A percentile compares a stretch with the other conserved stretches of the same genome.
Conservation (phyloP, 768 basidiomycete species). For the Lactarius indigo region DNA sequence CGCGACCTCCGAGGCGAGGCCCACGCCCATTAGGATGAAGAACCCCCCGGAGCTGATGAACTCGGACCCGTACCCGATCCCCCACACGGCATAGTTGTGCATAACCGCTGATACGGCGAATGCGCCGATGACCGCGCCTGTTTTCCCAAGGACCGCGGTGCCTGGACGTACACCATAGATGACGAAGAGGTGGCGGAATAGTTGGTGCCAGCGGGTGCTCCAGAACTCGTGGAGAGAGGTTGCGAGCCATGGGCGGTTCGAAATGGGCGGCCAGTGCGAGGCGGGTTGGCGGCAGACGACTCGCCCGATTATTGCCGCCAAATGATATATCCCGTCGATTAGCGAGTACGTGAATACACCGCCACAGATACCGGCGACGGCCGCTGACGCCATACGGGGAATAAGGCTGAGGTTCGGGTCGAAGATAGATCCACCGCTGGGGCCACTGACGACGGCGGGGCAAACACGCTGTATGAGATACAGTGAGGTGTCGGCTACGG, state of each 20-base stretch:
- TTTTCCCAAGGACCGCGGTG: slow-evolving; percentile 28
- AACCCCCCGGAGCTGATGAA: slow-evolving; percentile 43
- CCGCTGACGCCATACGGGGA: background rate
- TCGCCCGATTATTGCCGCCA: slow-evolving; percentile 23
- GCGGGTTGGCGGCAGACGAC: background rate
- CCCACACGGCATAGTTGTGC: slow-evolving; percentile 57
- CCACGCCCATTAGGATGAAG: slow-evolving; percentile 57
- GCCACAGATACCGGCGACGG: slow-evolving; percentile 5
- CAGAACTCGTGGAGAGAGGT: slow-evolving; percentile 40
- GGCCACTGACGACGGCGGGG: background rate
- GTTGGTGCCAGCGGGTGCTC: slow-evolving; percentile 22
- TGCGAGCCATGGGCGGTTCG: slow-evolving; percentile 14
- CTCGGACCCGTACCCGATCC: slow-evolving; percentile 53
- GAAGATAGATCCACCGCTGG: slow-evolving; percentile 6
- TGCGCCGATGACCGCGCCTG: slow-evolving; percentile 43
- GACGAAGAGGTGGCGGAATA: slow-evolving; percentile 34
- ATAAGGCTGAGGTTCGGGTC: background rate
- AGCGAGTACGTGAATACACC: slow-evolving; percentile 17
- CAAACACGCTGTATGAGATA: slow-evolving; percentile 4
- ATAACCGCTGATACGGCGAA: slow-evolving; percentile 57
- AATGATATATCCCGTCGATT: slow-evolving; percentile 25
- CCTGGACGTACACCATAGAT: slow-evolving; percentile 34
- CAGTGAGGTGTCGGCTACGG: slow-evolving; percentile 2
- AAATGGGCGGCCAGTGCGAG: background rate
- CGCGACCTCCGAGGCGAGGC: slow-evolving; percentile 45